Conservation (phyloP, 371 early-diverging fungal genomes). For the Dichotomocladium elegans region DNA sequence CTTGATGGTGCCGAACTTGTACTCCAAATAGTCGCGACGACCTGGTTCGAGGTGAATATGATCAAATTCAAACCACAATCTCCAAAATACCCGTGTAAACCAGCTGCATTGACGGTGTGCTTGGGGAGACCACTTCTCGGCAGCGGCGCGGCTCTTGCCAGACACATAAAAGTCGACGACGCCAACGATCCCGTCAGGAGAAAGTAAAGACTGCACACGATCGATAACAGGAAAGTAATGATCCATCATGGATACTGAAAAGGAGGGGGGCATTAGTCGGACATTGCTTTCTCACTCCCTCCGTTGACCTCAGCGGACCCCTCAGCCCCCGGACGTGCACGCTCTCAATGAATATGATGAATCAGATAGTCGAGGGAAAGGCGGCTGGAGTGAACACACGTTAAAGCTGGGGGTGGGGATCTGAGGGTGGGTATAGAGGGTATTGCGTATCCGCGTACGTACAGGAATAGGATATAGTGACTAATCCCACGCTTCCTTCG, state of each 20-base stretch:
- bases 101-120: constrained; percentile 64
- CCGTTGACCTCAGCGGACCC: no score
- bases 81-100: constrained; percentile 82
- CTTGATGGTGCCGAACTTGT: constrained; percentile 77
- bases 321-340: no score
- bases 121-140: constrained; percentile 51
- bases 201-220: constrained; percentile 55
- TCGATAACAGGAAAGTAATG: constrained; percentile 70
- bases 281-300: no score
- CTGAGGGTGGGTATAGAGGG: no score
- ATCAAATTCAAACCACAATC: constrained; percentile 75
- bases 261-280: no score
- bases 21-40: constrained; percentile 84
- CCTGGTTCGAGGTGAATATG: constrained; percentile 75
- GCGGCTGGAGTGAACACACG: neutral
- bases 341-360: no score
- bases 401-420: neutral
- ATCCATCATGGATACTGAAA: constrained; percentile 80
- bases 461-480: constrained; percentile 85
- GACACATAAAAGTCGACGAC: constrained; percentile 82
- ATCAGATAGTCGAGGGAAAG: no score
- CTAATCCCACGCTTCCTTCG: constrained; percentile 65
- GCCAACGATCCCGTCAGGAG: constrained; percentile 71
- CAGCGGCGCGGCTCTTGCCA: constrained; percentile 50
- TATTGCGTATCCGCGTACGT: no score